phyloP scores from a whole-genome alignment of 306 rosid genomes.

The Vicia faba region DNA sequence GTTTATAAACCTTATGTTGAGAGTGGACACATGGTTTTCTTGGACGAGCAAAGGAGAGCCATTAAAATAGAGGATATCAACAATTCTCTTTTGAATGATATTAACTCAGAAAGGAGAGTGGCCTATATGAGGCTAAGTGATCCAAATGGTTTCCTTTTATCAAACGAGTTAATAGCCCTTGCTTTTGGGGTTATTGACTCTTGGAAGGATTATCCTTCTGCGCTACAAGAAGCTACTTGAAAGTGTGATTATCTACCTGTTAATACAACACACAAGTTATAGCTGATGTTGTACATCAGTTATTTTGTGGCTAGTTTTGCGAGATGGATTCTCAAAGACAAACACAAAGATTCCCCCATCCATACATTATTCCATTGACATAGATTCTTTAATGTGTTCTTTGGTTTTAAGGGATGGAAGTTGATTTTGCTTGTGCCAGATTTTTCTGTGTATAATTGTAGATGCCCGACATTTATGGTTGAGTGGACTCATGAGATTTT shows the following conservation, averaged over 20 bases:
- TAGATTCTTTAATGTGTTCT: no score
- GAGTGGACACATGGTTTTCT: conserved; percentile 78
- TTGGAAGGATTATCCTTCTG: conserved; percentile 34
- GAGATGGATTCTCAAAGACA: conserved; percentile 1
- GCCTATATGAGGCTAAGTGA: conserved; percentile 75
- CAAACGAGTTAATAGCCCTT: conserved; percentile 80
- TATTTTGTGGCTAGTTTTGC: conserved; percentile 19
- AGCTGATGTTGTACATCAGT: conserved; percentile 15
- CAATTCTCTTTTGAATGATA: conserved; percentile 28
- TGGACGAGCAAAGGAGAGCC: conserved; percentile 58
- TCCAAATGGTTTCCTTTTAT: conserved; percentile 91
- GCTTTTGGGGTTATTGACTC: conserved; percentile 79
- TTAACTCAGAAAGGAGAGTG: conserved; percentile 31
- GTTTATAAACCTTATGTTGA: conserved; percentile 66
- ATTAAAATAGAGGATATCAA: conserved; percentile 50
- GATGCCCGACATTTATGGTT: conserved; percentile 13
- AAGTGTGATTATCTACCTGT: conserved; percentile 12
- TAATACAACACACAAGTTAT: conserved; percentile 17
- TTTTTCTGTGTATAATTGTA: background rate
- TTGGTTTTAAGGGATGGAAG: conserved; percentile 17
- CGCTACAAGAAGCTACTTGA: conserved; percentile 27
- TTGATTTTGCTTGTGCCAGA: conserved; percentile 6
- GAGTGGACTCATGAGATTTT: background rate
- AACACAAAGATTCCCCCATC: background rate
- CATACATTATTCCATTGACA: conserved; percentile 5